Conservation (phyloP, 345 rosid genomes). For the Theobroma cacao region DNA sequence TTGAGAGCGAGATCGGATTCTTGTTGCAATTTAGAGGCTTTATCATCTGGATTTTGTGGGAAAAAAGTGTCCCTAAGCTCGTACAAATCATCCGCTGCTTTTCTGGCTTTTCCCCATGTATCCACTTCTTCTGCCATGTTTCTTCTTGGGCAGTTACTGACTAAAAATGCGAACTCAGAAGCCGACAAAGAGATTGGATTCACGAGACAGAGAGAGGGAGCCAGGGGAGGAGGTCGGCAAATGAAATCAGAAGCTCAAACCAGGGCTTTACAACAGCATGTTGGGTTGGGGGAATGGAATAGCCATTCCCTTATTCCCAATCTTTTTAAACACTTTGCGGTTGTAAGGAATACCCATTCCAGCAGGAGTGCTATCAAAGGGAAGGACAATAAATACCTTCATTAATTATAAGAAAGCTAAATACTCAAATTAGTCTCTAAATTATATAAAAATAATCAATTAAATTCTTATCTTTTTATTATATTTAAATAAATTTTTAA, state of each 20-base stretch:
- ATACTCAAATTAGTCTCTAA: too few relatives aligned
- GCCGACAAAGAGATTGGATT: neutral
- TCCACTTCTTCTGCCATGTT: constrained; percentile 26
- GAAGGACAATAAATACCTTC: too few relatives aligned
- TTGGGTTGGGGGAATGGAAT: too few relatives aligned
- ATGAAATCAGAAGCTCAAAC: neutral
- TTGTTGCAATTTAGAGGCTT: constrained; percentile 39
- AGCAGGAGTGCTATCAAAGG: too few relatives aligned
- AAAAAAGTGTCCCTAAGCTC: constrained; percentile 54
- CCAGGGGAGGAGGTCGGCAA: neutral
- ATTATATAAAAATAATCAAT: too few relatives aligned
- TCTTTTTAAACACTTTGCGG: too few relatives aligned
- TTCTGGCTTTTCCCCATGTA: constrained; percentile 33
- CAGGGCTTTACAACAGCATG: neutral
- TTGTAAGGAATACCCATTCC: too few relatives aligned
- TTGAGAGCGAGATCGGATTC: constrained; percentile 54
- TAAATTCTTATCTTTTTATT: too few relatives aligned
- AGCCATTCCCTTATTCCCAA: too few relatives aligned
- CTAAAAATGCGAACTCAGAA: neutral
- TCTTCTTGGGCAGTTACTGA: neutral
- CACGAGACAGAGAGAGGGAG: too few relatives aligned
- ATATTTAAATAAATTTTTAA: too few relatives aligned
- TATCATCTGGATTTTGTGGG: constrained; percentile 53
- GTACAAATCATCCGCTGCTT: constrained; percentile 52
- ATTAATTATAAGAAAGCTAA: too few relatives aligned